Evolutionary conservation across 2,329 filamentous ascomycete species (phyloP).

Genomic region (Fusarium buxicola): DNA sequence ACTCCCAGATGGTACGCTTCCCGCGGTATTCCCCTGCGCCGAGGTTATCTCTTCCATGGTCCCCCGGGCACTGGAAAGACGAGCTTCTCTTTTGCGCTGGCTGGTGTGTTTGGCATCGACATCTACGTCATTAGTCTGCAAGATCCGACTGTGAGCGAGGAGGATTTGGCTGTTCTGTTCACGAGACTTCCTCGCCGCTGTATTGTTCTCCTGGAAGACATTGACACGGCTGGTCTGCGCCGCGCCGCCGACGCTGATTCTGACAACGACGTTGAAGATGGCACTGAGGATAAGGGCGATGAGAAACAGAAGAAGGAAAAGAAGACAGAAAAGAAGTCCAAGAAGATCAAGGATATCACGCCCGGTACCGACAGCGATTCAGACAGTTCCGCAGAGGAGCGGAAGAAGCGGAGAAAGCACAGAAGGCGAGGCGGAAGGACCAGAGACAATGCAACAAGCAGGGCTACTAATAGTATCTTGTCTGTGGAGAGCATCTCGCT

Average conservation of each 20-base stretch:
- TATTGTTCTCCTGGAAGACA: constrained; percentile 76
- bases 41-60: constrained; percentile 83
- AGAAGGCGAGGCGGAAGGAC: constrained; percentile 28
- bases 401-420: constrained; percentile 35
- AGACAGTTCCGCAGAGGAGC: constrained; percentile 42
- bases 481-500: constrained; percentile 70
- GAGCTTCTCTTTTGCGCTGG: constrained; percentile 73
- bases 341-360: constrained; percentile 43
- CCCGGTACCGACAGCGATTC: constrained; percentile 27
- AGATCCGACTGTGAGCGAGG: constrained; percentile 71
- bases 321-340: constrained; percentile 42
- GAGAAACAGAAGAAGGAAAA: constrained; percentile 24
- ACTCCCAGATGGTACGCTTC: constrained; percentile 80
- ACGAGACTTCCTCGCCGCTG: constrained; percentile 70
- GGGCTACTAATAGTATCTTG: constrained; percentile 41
- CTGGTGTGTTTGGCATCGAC: constrained; percentile 73
- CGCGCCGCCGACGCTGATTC: constrained; percentile 53
- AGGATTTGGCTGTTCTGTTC: constrained; percentile 70
- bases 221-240: constrained; percentile 72
- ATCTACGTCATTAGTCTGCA: constrained; percentile 71
- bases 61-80: constrained; percentile 82
- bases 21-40: constrained; percentile 78
- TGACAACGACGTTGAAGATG: constrained; percentile 36
- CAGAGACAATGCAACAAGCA: constrained; percentile 33
- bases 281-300: constrained; percentile 7